Conservation (phyloP, 1,284 basidiomycete genomes). For the Xanthoconium separans region DNA sequence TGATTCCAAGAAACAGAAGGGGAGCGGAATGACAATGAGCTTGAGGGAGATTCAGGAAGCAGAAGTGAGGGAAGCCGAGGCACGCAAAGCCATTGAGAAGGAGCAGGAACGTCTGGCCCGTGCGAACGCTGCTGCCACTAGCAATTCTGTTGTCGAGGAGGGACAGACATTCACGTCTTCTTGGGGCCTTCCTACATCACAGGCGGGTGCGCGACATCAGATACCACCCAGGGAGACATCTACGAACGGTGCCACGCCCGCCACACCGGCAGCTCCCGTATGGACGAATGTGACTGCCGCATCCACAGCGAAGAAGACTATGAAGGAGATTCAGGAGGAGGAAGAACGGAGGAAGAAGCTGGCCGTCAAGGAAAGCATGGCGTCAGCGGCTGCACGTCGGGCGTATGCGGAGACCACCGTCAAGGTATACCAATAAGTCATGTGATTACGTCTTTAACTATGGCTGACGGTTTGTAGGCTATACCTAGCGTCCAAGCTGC, state of each 20-base stretch:
- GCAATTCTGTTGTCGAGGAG: conserved; percentile 46
- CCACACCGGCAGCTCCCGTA: conserved; percentile 43
- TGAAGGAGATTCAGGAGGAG: conserved; percentile 99
- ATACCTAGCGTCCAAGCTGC: conserved; percentile 20
- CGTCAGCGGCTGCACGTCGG: conserved; percentile 58
- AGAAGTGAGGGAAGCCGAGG: conserved; percentile 81
- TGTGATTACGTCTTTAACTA: not conserved
- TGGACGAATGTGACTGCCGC: conserved; percentile 65
- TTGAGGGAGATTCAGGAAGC: conserved; percentile 95
- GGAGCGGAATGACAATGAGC: conserved; percentile 53
- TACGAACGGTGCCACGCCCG: conserved; percentile 34
- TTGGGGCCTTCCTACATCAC: conserved; percentile 78
- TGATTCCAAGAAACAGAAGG: conserved; percentile 54
- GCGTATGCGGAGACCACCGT: conserved; percentile 79
- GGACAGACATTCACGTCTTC: conserved; percentile 62
- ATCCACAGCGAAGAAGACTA: conserved; percentile 77
- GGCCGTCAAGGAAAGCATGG: conserved; percentile 59
- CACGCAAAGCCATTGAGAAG: conserved; percentile 66
- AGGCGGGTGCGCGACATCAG: conserved; percentile 54
- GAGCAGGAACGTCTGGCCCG: conserved; percentile 62
- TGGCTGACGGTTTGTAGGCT: conserved; percentile 20
- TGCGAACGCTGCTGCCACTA: conserved; percentile 40
- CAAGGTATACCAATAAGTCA: conserved; percentile 48
- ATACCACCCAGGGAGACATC: conserved; percentile 47
- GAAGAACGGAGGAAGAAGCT: conserved; percentile 83